Evolutionary conservation across 441 rosid genomes (phyloP), one percentile per base, ranked within the genome.

Genomic region (Kokia cookei): DNA sequence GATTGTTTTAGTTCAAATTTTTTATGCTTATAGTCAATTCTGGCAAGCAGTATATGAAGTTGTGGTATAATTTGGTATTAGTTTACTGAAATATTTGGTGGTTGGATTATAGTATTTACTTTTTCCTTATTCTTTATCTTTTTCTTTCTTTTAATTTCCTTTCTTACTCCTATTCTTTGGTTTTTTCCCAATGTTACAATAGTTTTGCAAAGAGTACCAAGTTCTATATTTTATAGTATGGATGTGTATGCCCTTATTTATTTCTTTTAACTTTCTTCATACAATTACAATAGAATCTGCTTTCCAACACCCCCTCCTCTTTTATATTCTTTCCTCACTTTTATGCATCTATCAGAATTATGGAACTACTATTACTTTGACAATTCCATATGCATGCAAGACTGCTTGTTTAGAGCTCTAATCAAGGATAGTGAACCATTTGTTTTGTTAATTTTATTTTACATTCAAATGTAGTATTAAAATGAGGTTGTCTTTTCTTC

Each of bases 401-500:
- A 45, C 54, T 45, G 69, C 53, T 64, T 54, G 65, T 53, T 71
- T 40, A 24, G 51, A 55, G 24, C 26, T 69, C 60, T 27, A 29
- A 69, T 32, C 29, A 32, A 32, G 60, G 60, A 17, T 51, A 4
- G 26, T 5, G 5, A 65, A 13, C 35, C 9, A 29, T 43, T 32
- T 32, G 4, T 59, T 42, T 15, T 0, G 8, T n/a, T 69, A 51
- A 35, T 53, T 53, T 53, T 13, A 43, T 22, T 71, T 58, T 42
- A 22, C 32, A 17, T 22, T 58, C 5, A 15, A 45, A 71, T 57
- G 8, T 58, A 37, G 4, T 40, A 42, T 43, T 58, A 22, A 63
- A 64, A 64, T 35, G 17, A 45, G 70, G 1, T 19, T 19, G 0
- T 13, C 74, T 47, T 50, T 74, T 74, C 7, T 79, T 67, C 80